These are phyloP conservation scores for Corinectria fuckeliana DNA, from an alignment of 2,329 filamentous ascomycete species.

Conservation along the genomic window DNA sequence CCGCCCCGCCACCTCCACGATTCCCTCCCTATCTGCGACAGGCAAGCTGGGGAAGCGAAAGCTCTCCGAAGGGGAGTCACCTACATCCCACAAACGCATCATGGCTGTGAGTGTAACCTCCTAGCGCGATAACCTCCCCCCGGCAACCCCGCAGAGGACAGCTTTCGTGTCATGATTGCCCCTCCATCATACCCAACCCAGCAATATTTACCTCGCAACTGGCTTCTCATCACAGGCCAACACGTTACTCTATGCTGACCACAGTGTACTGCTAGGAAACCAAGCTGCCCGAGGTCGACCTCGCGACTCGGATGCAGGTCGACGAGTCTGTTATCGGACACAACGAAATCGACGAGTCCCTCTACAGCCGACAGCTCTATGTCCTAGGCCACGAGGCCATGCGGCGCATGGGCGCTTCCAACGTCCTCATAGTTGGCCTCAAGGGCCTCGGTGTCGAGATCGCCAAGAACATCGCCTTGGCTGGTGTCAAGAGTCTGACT, in stretches of 20 bases:
- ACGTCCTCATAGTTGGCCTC: constrained; percentile 89
- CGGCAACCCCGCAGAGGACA: background rate
- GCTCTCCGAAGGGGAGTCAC: constrained; percentile 65
- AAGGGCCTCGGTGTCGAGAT: constrained; percentile 97
- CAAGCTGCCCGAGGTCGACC: constrained; percentile 65
- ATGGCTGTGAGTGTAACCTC: constrained; percentile 62
- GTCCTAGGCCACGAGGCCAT: constrained; percentile 82
- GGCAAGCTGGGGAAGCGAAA: constrained; percentile 73
- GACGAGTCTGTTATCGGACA: constrained; percentile 63
- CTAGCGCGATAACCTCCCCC: background rate
- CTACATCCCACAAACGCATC: constrained; percentile 63
- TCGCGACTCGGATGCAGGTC: constrained; percentile 70
- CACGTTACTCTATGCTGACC: constrained; percentile 17
- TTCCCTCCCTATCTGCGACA: constrained; percentile 41
- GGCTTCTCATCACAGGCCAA: background rate
- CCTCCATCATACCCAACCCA: background rate
- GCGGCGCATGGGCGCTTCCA: constrained; percentile 98
- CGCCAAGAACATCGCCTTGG: constrained; percentile 97
- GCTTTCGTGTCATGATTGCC: constrained; percentile 4
- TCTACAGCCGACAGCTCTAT: constrained; percentile 78
- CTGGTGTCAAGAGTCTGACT: constrained; percentile 96
- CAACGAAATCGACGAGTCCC: constrained; percentile 73
- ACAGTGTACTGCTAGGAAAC: constrained; percentile 47
- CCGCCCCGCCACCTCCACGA: constrained; percentile 42
- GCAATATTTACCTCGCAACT: background rate